These are phyloP conservation scores for Meira nashicola DNA, from an alignment of 1,284 basidiomycete genomes.

Conservation along the genomic window DNA sequence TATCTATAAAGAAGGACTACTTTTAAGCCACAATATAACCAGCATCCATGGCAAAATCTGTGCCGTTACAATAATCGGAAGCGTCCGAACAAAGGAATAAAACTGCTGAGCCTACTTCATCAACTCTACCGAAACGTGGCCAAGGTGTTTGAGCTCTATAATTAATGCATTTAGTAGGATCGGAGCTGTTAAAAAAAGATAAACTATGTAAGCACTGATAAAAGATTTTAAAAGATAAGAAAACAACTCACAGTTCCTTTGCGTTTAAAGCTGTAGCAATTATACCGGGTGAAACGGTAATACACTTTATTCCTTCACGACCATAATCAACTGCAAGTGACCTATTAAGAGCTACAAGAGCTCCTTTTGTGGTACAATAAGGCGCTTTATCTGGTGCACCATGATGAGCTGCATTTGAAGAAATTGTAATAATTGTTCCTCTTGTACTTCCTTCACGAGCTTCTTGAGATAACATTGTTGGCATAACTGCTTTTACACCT, in stretches of 20 bases:
- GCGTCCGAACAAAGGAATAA: not conserved
- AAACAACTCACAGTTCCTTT: slow-evolving; percentile 3
- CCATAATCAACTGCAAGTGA: not conserved
- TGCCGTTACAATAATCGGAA: not conserved
- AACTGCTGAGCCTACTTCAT: not conserved
- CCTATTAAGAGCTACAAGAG: not conserved
- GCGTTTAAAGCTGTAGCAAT: not conserved
- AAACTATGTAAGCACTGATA: no score
- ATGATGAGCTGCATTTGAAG: slow-evolving; percentile 1
- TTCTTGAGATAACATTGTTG: not conserved
- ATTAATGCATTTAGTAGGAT: not conserved
- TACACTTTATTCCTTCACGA: not conserved
- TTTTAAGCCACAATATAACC: not conserved
- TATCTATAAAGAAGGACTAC: no score
- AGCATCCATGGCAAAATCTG: slow-evolving; percentile 2
- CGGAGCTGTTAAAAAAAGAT: not conserved
- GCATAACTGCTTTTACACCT: slow-evolving; percentile 1
- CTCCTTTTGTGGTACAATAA: slow-evolving; percentile 2
- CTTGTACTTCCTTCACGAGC: not conserved
- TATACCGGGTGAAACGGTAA: not conserved
- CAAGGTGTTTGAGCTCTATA: not conserved
- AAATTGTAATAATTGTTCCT: not conserved
- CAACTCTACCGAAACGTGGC: not conserved
- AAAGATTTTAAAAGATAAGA: no score
- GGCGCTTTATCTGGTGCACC: not conserved